A percentile compares a stretch with the other conserved stretches of the same genome.
These are phyloP conservation scores for Pisolithus orientalis DNA, from an alignment of 768 basidiomycete species.

Conservation along the genomic window DNA sequence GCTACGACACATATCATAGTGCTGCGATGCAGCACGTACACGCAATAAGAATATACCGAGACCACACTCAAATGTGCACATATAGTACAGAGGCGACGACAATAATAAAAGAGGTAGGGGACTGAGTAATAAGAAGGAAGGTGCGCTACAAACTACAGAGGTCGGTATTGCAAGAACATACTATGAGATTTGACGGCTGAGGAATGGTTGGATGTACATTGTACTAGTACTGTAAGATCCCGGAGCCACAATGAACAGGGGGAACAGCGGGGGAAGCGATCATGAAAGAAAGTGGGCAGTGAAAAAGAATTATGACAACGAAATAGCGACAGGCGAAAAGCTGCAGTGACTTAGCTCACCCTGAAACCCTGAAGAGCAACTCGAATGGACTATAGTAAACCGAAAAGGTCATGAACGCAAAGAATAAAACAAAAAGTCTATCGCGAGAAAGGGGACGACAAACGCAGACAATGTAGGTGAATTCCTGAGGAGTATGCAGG, in stretches of 20 bases:
- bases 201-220: slow-evolving; percentile 13
- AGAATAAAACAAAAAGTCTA: not conserved
- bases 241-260: slow-evolving; percentile 7
- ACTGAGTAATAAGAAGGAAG: slow-evolving; percentile 3
- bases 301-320: slow-evolving; percentile 25
- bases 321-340: slow-evolving; percentile 17
- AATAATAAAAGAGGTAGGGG: not conserved
- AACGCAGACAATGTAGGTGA: not conserved
- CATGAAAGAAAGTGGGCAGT: slow-evolving; percentile 10
- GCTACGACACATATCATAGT: too few relatives aligned
- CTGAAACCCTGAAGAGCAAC: slow-evolving; percentile 5
- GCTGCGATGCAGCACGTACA: too few relatives aligned
- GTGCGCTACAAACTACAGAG: slow-evolving; percentile 30
- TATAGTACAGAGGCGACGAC: not conserved
- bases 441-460: not conserved
- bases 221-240: slow-evolving; percentile 27
- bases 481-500: not conserved
- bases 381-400: slow-evolving; percentile 15
- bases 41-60: not conserved
- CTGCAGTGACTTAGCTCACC: slow-evolving; percentile 21
- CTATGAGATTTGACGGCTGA: slow-evolving; percentile 11
- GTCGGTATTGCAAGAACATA: slow-evolving; percentile 26
- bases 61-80: not conserved
- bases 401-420: slow-evolving; percentile 9
- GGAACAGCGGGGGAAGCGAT: slow-evolving; percentile 10